Base-by-base conservation (phyloP, 495 filamentous ascomycete genomes). In the Annulohypoxylon nitens region DNA sequence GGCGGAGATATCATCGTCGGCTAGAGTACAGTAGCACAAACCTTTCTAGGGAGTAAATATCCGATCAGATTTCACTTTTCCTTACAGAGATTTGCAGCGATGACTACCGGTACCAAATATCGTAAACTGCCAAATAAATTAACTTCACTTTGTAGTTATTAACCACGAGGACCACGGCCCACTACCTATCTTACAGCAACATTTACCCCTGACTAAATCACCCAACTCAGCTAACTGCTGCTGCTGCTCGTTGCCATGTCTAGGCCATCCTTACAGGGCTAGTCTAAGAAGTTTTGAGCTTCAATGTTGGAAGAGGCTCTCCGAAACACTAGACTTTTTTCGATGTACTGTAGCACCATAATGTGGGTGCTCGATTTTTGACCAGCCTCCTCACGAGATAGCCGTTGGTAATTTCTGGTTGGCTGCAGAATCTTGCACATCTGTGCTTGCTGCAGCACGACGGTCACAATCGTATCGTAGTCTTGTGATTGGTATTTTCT, bases 331-430 rank as follows among this genome's bases (percentile, higher is more conserved):
- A 54, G 11, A 33, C 25, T 33, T 54, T 54, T 33, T 30, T n/a
- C 10, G 18, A 47, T 47, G 10, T 45, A 39, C 36, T 10, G 57
- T 33, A 23, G 30, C 30, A 30, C 30, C 30, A 30, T 6, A 30
- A 30, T 30, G 30, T 30, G 30, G 34, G 36, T 36, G 58, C 12
- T 61, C n/a, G 30, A 71, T 39, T 61, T 47, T 53, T 61, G 8
- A 59, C 72, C 67, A 68, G 51, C 66, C 71, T 71, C 61, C 67
- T 69, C 65, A 25, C 62, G 61, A 74, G 62, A 69, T 67, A 53
- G 67, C 16, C 37, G 61, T 70, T 60, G 58, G 26, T 60, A 18
- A 18, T 57, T 61, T 64, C 30, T 61, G 73, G 68, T 68, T 68
- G 68, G 68, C 55, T 71, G 60, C 72, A 67, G 58, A 41, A 59